Conservation (phyloP, 108 stramenopile genomes). For the Cylindrotheca closterium region DNA sequence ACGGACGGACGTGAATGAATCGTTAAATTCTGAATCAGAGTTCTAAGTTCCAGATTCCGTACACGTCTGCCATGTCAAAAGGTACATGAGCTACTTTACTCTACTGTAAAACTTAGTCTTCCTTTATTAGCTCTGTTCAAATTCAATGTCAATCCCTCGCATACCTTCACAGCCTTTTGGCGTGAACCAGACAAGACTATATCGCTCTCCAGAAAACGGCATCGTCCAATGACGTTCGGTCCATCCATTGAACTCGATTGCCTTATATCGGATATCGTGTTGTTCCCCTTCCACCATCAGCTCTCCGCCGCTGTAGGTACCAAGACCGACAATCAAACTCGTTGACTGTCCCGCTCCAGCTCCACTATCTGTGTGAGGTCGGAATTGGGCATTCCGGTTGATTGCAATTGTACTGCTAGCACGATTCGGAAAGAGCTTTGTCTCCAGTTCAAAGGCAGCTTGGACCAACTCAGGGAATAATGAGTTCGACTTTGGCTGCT, state of each 20-base stretch:
- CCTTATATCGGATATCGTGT: constrained; percentile 88
- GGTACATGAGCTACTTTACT: too few species aligned
- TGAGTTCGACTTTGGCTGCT: constrained; percentile 77
- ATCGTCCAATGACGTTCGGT: constrained; percentile 92
- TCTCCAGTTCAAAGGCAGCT: constrained; percentile 86
- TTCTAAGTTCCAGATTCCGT: too few species aligned
- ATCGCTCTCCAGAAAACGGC: constrained; percentile 93
- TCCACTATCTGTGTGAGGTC: constrained; percentile 91
- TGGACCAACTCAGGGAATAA: constrained; percentile 89
- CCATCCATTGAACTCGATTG: constrained; percentile 94
- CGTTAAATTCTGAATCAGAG: too few species aligned
- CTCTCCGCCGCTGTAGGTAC: constrained; percentile 88
- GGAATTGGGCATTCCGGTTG: constrained; percentile 94
- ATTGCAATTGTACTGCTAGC: constrained; percentile 92
- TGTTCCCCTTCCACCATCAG: constrained; percentile 87
- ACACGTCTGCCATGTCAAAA: too few species aligned
- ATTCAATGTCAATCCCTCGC: constrained; percentile 64
- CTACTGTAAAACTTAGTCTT: too few species aligned
- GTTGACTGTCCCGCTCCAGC: constrained; percentile 92
- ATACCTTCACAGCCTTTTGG: constrained; percentile 88
- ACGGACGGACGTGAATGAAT: too few species aligned
- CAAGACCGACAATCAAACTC: constrained; percentile 90
- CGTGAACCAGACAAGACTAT: constrained; percentile 94
- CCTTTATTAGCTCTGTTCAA: neutral
- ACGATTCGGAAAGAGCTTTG: constrained; percentile 67